Percentiles rank a stretch among this genome's conserved stretches.
Evolutionary conservation across 306 rosid species (phyloP).

Genomic region (Betula pendula): DNA sequence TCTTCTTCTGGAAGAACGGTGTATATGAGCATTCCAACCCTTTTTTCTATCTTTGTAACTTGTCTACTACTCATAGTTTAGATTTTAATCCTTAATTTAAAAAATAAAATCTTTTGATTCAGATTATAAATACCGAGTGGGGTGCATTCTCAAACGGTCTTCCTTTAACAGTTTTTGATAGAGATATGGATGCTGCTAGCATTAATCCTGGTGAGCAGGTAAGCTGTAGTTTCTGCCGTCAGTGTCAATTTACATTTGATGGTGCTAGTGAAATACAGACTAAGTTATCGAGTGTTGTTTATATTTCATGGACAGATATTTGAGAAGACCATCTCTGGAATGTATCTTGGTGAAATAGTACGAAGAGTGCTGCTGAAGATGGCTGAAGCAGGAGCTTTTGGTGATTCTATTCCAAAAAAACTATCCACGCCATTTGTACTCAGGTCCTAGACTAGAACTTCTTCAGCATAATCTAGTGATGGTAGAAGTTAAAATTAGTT

Average conservation of each 20-base stretch:
- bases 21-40: conserved; percentile 14
- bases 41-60: conserved; percentile 18
- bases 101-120: conserved; percentile 28
- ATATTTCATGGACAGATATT: conserved; percentile 51
- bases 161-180: conserved; percentile 73
- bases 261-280: conserved; percentile 6
- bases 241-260: neutral
- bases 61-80: conserved; percentile 18
- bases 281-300: conserved; percentile 1
- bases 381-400: conserved; percentile 61
- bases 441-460: conserved; percentile 36
- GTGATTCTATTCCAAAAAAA: conserved; percentile 57
- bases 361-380: conserved; percentile 69
- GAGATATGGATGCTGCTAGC: conserved; percentile 88
- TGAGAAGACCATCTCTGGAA: conserved; percentile 93
- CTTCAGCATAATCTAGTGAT: neutral
- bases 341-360: conserved; percentile 93
- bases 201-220: conserved; percentile 98
- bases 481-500: conserved; percentile 3
- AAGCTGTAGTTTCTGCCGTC: conserved; percentile 16
- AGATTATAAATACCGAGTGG: conserved; percentile 95
- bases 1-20: conserved; percentile 78
- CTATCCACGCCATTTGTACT: conserved; percentile 63
- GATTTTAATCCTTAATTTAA: conserved; percentile 12
- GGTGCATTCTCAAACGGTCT: conserved; percentile 83